Percentiles rank a stretch among this genome's conserved stretches.
phyloP scores from a whole-genome alignment of 495 filamentous ascomycete species.

The Melanomma pulvis-pyrius region DNA sequence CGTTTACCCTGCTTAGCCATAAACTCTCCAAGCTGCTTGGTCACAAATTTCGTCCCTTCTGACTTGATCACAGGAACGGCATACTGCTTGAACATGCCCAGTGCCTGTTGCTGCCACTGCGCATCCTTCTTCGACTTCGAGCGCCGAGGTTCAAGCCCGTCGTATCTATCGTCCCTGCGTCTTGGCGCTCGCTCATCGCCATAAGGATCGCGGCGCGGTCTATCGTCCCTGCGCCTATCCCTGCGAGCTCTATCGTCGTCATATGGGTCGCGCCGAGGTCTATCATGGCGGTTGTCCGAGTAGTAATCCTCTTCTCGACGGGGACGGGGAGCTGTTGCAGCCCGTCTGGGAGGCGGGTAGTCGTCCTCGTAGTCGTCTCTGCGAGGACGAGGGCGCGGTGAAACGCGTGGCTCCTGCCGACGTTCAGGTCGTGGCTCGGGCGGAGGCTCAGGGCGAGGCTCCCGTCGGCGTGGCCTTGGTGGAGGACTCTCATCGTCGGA shows the following conservation, averaged over 20 bases:
- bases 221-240: neutral
- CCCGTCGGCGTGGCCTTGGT: neutral
- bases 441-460: neutral
- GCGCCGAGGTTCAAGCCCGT: neutral
- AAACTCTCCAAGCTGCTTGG: conserved; percentile 10
- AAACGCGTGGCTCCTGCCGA: neutral
- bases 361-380: conserved; percentile 3
- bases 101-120: conserved; percentile 17
- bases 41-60: conserved; percentile 16
- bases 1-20: conserved; percentile 14
- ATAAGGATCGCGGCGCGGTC: conserved; percentile 7
- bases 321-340: neutral
- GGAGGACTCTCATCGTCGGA: conserved; percentile 3
- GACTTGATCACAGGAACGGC: conserved; percentile 23
- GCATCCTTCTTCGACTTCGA: neutral
- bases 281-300: conserved; percentile 18
- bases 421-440: neutral
- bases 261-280: conserved; percentile 13
- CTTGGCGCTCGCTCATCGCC: neutral
- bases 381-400: neutral
- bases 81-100: conserved; percentile 18
- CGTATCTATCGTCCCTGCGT: neutral
- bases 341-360: neutral
- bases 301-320: conserved; percentile 8
- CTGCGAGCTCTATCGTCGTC: neutral